Base-by-base conservation (phyloP, 2,329 filamentous ascomycete genomes). In the Paecilomyces sp. region DNA sequence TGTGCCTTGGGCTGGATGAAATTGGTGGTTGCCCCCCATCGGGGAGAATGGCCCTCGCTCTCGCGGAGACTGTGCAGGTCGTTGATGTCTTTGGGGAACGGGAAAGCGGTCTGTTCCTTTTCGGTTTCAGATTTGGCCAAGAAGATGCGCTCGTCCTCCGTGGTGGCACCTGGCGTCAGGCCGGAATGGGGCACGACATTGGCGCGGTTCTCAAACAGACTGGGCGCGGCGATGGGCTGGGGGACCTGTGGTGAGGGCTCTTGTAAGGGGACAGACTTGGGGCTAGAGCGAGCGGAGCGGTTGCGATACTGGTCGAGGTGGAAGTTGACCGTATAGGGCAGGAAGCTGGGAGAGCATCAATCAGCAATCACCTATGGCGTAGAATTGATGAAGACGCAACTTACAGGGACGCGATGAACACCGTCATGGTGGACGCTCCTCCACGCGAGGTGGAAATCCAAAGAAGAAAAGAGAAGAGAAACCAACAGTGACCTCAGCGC, bases 261-360 rank as follows among this genome's bases (percentile, higher is more conserved):
- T 12, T 5, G 34, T 34, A 41, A 24, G 18, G 28, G 60, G 54
- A 56, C 61, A 25, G 59, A 61, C 50, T 57, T 68, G 64, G 70
- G 59, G 58, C 68, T 62, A 15, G n/a, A 9, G 2, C 63, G 71
- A 77, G 60, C 57, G 79, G 78, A 33, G 80, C 81, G 60, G 62
- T 68, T 61, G 57, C 68, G 67, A 28, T 65, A 62, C 22, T 70
- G 67, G 54, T 75, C 84, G 59, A 90, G 81, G 66, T 88, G 87
- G 74, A 97, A 97, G 74, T 96, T 88, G 69, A 96, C 82, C 50
- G 93, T 97, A 74, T 96, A 92, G 34, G 93, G 93, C 36, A 97
- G 84, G 72, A 96, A 96, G 60, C 92, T 96, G 70, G n/a, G 78
- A 80, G 24, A 11, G 22, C 22, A 22, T 28, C 25, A 2, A 28